These are phyloP conservation scores for Retiboletus flavoniger DNA, from an alignment of 1,284 basidiomycete genomes.

Conservation along the genomic window DNA sequence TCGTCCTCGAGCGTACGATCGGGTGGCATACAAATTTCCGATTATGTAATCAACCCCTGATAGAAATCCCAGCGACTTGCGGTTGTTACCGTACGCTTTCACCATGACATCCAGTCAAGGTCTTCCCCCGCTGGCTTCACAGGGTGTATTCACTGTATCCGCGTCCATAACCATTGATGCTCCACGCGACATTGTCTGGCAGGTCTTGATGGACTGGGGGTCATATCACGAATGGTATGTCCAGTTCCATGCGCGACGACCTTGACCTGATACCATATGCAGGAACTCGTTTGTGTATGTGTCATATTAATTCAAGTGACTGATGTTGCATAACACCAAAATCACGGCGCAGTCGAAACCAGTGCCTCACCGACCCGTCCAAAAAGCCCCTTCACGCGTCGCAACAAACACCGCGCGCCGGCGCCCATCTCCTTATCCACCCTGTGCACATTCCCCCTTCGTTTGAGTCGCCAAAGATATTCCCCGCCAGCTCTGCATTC, in stretches of 20 bases:
- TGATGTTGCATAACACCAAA: slow-evolving; percentile 2
- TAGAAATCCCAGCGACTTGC: too few species aligned
- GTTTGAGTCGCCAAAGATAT: slow-evolving; percentile 37
- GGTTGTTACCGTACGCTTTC: neutral
- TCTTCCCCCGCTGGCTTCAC: slow-evolving; percentile 22
- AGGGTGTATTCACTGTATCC: slow-evolving; percentile 28
- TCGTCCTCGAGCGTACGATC: neutral
- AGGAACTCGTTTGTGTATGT: slow-evolving; percentile 72
- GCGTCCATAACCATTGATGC: slow-evolving; percentile 36
- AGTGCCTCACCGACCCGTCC: slow-evolving; percentile 47
- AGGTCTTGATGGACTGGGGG: slow-evolving; percentile 36
- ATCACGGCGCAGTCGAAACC: slow-evolving; percentile 46
- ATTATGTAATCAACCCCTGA: slow-evolving; percentile 13
- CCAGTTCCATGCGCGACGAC: neutral
- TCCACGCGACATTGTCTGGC: slow-evolving; percentile 35
- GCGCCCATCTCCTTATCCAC: slow-evolving; percentile 46
- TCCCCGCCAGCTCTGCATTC: slow-evolving; percentile 39
- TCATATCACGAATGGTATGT: slow-evolving; percentile 35
- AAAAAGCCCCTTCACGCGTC: slow-evolving; percentile 37
- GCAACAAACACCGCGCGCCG: slow-evolving; percentile 47
- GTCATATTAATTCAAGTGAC: neutral
- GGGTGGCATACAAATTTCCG: slow-evolving; percentile 1
- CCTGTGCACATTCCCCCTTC: slow-evolving; percentile 62
- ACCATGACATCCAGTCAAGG: slow-evolving; percentile 17
- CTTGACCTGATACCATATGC: neutral